A percentile compares a stretch with the other conserved stretches of the same genome.
Evolutionary conservation across 495 filamentous ascomycete genomes (phyloP).

Genomic region (Tetracladium setigerum): DNA sequence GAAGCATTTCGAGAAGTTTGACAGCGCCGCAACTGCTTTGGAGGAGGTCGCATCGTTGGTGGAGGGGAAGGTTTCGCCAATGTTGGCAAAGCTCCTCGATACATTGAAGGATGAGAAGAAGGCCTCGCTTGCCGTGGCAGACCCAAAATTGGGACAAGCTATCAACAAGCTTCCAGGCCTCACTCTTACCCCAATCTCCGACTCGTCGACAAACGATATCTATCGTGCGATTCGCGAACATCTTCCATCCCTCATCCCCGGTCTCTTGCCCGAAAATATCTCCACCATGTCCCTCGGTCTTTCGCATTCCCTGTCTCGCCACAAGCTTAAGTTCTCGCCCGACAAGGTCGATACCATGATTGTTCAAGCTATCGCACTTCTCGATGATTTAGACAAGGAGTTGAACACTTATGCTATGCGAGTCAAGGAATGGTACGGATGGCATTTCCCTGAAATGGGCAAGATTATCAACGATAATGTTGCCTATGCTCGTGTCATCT

Average conservation of each 20-base stretch:
- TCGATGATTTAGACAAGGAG: constrained; percentile 98
- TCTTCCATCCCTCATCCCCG: constrained; percentile 84
- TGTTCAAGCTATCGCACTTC: constrained; percentile 86
- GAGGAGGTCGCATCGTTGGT: constrained; percentile 82
- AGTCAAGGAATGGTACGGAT: constrained; percentile 99
- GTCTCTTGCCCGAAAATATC: constrained; percentile 74
- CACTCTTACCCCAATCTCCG: constrained; percentile 76
- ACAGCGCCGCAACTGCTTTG: constrained; percentile 77
- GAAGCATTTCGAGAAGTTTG: constrained; percentile 95
- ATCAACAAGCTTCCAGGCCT: constrained; percentile 90
- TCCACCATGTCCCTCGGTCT: constrained; percentile 91
- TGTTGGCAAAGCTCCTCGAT: constrained; percentile 72
- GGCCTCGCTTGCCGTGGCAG: constrained; percentile 86
- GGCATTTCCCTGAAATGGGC: constrained; percentile 98
- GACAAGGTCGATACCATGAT: constrained; percentile 99
- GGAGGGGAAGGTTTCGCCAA: constrained; percentile 93
- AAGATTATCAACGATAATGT: constrained; percentile 97
- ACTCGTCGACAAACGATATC: constrained; percentile 76
- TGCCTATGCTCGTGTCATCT: constrained; percentile 81
- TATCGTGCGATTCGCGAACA: constrained; percentile 92
- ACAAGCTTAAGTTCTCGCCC: constrained; percentile 97
- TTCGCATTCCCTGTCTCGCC: constrained; percentile 93
- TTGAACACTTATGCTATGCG: constrained; percentile 98
- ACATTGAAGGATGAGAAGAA: constrained; percentile 97
- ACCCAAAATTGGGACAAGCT: constrained; percentile 85